phyloP scores from a whole-genome alignment of 495 filamentous ascomycete genomes.

The Penicillium paradoxum region DNA sequence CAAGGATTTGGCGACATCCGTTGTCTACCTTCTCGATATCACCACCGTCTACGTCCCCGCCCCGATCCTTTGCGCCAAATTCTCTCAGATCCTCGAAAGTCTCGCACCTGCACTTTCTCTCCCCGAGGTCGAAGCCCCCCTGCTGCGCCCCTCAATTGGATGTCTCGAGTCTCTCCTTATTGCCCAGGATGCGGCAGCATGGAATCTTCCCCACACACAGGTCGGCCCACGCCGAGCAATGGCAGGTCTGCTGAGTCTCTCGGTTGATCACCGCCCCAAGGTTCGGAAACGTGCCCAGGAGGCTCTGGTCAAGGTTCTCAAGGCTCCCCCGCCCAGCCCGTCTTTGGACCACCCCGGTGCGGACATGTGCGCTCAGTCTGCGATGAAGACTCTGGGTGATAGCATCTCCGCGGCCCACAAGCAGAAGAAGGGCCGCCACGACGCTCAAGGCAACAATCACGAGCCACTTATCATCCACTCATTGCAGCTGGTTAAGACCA shows the following conservation, averaged over 20 bases:
- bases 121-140: conserved; percentile 78
- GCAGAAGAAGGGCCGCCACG: conserved; percentile 59
- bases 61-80: conserved; percentile 84
- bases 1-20: conserved; percentile 77
- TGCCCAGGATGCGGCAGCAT: conserved; percentile 80
- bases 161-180: conserved; percentile 83
- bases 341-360: conserved; percentile 88
- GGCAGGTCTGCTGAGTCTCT: conserved; percentile 76
- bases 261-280: conserved; percentile 87
- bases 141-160: conserved; percentile 85
- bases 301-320: conserved; percentile 74
- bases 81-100: conserved; percentile 82
- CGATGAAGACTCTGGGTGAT: conserved; percentile 68
- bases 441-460: conserved; percentile 49
- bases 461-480: conserved; percentile 86
- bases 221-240: conserved; percentile 85
- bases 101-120: conserved; percentile 78
- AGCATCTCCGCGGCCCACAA: conserved; percentile 58
- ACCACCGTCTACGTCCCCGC: conserved; percentile 77
- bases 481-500: conserved; percentile 81
- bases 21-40: conserved; percentile 93
- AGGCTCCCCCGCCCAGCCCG: conserved; percentile 79
- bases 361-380: conserved; percentile 91
- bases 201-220: conserved; percentile 77
- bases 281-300: conserved; percentile 94